phyloP scores from a whole-genome alignment of 2,329 filamentous ascomycete species.

The Tolypocladium endophyticum region DNA sequence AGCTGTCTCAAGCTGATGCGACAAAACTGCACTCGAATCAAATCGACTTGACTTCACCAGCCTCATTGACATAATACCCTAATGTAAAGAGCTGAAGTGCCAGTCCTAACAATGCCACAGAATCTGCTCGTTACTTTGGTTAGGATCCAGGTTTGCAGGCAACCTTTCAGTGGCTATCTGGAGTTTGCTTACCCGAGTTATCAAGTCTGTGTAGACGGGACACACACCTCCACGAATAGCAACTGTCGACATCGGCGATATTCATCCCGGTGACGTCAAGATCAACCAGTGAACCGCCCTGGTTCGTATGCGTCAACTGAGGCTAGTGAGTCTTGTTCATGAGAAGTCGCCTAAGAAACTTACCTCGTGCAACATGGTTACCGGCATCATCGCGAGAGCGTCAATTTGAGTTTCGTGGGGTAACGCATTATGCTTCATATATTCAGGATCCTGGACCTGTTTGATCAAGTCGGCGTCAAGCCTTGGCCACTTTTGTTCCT shows the following conservation, averaged over 20 bases:
- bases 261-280: background rate
- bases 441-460: background rate
- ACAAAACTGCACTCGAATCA: background rate
- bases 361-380: background rate
- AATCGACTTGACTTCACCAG: background rate
- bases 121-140: background rate
- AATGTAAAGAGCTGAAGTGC: background rate
- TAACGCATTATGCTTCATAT: too few species aligned
- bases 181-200: background rate
- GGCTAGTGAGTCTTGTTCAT: background rate
- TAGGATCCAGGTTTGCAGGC: background rate
- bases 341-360: background rate
- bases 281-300: background rate
- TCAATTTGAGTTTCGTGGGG: background rate
- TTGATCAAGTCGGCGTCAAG: background rate
- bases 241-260: background rate
- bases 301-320: background rate
- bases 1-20: background rate
- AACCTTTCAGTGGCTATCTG: background rate
- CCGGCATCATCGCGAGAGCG: background rate
- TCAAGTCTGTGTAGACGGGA: background rate
- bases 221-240: background rate
- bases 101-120: background rate
- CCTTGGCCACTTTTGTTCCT: background rate
- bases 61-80: background rate